A percentile compares a stretch with the other conserved stretches of the same genome.
Conservation (phyloP, 495 filamentous ascomycete genomes). For the Bacidia gigantensis region DNA sequence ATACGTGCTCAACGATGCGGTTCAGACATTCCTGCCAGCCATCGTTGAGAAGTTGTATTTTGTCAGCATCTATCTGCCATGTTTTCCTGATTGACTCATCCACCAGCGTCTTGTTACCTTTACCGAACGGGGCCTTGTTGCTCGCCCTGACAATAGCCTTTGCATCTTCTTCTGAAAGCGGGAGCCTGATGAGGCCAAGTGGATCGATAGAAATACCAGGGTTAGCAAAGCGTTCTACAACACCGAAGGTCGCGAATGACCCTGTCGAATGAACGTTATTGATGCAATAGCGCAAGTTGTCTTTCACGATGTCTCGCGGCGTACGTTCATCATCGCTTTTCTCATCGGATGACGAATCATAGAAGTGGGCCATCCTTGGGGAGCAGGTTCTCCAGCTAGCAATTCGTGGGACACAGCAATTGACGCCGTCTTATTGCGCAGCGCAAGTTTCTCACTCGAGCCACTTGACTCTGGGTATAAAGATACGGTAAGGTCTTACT, state of each 20-base stretch:
- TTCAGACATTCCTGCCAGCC: too few relatives aligned
- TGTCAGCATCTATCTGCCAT: too few relatives aligned
- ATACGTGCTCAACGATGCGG: too few relatives aligned
- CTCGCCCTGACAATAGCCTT: neutral
- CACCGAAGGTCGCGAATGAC: neutral
- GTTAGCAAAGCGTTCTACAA: neutral
- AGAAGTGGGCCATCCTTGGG: too few relatives aligned
- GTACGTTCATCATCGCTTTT: neutral
- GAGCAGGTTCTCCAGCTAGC: too few relatives aligned
- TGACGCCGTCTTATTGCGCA: too few relatives aligned
- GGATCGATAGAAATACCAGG: neutral
- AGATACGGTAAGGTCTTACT: too few relatives aligned
- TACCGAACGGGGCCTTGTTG: neutral
- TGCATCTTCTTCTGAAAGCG: neutral
- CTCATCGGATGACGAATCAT: too few relatives aligned
- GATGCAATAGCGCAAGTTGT: neutral
- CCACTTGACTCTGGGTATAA: too few relatives aligned
- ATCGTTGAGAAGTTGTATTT: too few relatives aligned
- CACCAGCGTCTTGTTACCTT: neutral
- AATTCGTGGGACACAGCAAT: too few relatives aligned
- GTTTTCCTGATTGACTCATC: neutral
- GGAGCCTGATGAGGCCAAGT: neutral
- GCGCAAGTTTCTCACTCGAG: too few relatives aligned
- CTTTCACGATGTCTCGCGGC: neutral
- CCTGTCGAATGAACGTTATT: neutral